Conservation (phyloP, 2,329 filamentous ascomycete genomes). For the Sporothrix humicola region DNA sequence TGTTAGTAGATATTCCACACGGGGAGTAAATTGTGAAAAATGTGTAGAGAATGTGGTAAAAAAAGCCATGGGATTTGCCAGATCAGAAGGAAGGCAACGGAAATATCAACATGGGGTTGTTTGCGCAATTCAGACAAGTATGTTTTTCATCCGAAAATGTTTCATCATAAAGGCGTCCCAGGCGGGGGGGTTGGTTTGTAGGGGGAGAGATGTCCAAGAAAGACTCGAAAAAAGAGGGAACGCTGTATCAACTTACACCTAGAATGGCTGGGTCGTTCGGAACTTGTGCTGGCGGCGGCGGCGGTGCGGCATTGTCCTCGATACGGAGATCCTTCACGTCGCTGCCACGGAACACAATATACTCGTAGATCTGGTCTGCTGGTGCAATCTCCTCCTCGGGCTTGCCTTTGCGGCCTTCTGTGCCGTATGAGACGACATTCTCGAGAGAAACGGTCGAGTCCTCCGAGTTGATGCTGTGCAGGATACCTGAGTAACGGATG, state of each 20-base stretch:
- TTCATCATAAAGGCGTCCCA: slow-evolving; percentile 72
- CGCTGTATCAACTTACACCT: slow-evolving; percentile 75
- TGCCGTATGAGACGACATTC: slow-evolving; percentile 92
- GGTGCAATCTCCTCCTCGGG: slow-evolving; percentile 81
- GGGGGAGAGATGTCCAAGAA: slow-evolving; percentile 29
- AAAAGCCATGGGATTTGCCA: slow-evolving; percentile 16
- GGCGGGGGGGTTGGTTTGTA: neutral
- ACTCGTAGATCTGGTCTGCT: slow-evolving; percentile 91
- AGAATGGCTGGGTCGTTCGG: slow-evolving; percentile 97
- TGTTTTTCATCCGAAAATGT: slow-evolving; percentile 94
- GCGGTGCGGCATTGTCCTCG: slow-evolving; percentile 78
- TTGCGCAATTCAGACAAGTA: slow-evolving; percentile 88
- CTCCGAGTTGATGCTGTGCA: slow-evolving; percentile 98
- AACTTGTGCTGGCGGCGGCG: slow-evolving; percentile 75
- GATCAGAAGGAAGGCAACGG: slow-evolving; percentile 99
- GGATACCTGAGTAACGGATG: slow-evolving; percentile 78
- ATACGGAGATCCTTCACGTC: slow-evolving; percentile 98
- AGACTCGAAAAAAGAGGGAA: slow-evolving; percentile 19
- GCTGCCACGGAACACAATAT: slow-evolving; percentile 97
- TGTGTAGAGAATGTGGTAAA: too few species aligned
- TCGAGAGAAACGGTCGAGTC: slow-evolving; percentile 96
- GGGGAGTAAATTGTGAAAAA: too few species aligned
- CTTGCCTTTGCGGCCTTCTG: slow-evolving; percentile 82
- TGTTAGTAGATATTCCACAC: slow-evolving; percentile 22
- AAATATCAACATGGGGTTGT: slow-evolving; percentile 91